Evolutionary conservation across 2,329 filamentous ascomycete genomes (phyloP), one percentile per base, ranked within the genome.

Genomic region (Exophiala lecanii-corni): DNA sequence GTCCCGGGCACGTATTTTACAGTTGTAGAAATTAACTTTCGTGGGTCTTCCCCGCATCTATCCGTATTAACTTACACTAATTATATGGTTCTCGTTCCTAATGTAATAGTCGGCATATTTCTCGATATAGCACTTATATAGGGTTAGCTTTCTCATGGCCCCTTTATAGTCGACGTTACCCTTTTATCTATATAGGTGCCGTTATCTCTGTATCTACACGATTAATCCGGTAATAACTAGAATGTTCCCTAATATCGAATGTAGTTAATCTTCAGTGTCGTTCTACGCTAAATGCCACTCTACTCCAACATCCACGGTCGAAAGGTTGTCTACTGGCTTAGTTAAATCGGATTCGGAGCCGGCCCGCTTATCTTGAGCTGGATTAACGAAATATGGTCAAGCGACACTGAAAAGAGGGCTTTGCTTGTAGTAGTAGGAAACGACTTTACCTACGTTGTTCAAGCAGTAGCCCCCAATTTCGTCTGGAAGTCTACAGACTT

Each of bases 401-500:
- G 9, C 33, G 43, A 46, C 43, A 46, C 25, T 1, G 61, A 63
- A 28, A 62, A 62, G 47, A 51, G 61, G 41, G 60, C 61, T 5
- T 37, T 63, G 16, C 43, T 62, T 12, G 54, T 63, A 23, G 60
- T 58, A 2, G 42, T 57, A 43, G 57, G 55, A 3, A 63, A 63
- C 28, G 59, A 62, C 23, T 47, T 63, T 30, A 59, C 59, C 1
- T 63, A 63, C 43, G 58, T 62, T 2, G 60, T 62, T 1, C 59
- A 62, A 40, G 62, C 56, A 7, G 54, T 67, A 9, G 55, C 57
- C 1, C 65, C 65, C 1, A 68, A 68, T 37, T 67, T 68, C 36
- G 60, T 68, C 2, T 68, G 65, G 66, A 67, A 67, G 39, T 67
- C 65, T 1, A 62, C 61, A 1, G 61, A 61, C 4, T 68, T 66